Conservation (phyloP, 1,284 basidiomycete species). For the Cutaneotrichosporon mucoides region DNA sequence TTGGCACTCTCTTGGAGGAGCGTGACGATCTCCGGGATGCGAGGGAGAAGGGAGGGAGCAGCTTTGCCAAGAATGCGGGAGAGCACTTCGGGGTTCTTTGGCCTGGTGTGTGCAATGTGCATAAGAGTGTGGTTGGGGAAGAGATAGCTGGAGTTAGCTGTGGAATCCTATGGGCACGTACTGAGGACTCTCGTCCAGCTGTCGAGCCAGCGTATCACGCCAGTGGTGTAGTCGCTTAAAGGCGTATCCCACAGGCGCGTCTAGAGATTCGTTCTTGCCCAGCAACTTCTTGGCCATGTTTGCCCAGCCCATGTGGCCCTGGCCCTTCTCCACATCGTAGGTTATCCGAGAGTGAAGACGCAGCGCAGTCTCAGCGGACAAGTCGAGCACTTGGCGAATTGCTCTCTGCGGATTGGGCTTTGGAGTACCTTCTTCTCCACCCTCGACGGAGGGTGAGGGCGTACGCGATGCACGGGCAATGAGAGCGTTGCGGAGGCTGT, state of each 20-base stretch:
- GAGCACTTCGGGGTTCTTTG: too few relatives aligned
- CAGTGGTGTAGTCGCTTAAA: constrained; percentile 74
- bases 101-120: constrained; percentile 25
- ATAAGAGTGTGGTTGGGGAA: constrained; percentile 69
- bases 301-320: constrained; percentile 69
- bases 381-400: constrained; percentile 57
- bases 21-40: too few relatives aligned
- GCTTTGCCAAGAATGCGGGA: too few relatives aligned
- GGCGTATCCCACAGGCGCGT: constrained; percentile 58
- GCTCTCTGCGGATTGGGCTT: constrained; percentile 33
- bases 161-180: constrained; percentile 46
- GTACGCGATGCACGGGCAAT: constrained; percentile 53
- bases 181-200: constrained; percentile 82
- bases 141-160: constrained; percentile 46
- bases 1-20: too few relatives aligned
- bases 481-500: constrained; percentile 82
- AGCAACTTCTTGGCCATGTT: constrained; percentile 65
- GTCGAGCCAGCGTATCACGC: constrained; percentile 75
- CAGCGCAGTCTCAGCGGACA: constrained; percentile 69
- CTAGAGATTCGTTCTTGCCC: constrained; percentile 57
- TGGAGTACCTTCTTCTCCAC: constrained; percentile 6
- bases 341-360: constrained; percentile 62
- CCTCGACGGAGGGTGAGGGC: constrained; percentile 22
- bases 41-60: too few relatives aligned
- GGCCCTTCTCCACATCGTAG: constrained; percentile 65